Percentiles rank a stretch among this genome's conserved stretches.
Evolutionary conservation across 768 basidiomycete genomes (phyloP).

Genomic region (Piloderma croceum): DNA sequence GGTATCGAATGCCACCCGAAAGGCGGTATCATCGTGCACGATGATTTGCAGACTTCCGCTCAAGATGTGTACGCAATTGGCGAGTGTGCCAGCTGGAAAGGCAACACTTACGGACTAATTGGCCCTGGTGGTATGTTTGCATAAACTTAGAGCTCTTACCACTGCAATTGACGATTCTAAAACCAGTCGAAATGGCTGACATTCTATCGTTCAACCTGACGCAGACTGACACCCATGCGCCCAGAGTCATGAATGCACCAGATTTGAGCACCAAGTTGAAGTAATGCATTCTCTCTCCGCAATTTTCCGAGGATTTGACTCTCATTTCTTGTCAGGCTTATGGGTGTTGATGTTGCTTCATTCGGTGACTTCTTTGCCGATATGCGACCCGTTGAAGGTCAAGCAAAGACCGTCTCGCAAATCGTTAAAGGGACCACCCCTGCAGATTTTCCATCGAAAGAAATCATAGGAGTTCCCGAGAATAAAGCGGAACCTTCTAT

Average conservation of each 20-base stretch:
- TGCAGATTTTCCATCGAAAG: no score
- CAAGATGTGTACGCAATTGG: constrained; percentile 67
- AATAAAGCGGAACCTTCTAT: constrained; percentile 18
- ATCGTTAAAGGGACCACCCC: constrained; percentile 2
- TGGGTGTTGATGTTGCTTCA: constrained; percentile 60
- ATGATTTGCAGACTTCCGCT: constrained; percentile 51
- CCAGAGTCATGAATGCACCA: constrained; percentile 45
- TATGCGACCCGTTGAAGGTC: constrained; percentile 25
- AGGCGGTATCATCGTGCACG: constrained; percentile 56
- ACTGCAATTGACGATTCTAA: background rate
- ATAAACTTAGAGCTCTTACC: constrained; percentile 4
- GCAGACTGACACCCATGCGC: constrained; percentile 35
- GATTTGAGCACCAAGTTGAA: constrained; percentile 70
- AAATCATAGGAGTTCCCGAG: no score
- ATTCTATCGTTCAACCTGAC: constrained; percentile 70
- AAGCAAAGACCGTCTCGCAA: constrained; percentile 14
- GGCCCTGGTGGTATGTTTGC: constrained; percentile 51
- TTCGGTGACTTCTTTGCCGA: constrained; percentile 75
- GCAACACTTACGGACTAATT: constrained; percentile 67
- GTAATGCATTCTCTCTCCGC: constrained; percentile 19
- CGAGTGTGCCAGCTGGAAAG: constrained; percentile 67
- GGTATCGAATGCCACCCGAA: constrained; percentile 45
- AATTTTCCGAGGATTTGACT: background rate
- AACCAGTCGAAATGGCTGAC: constrained; percentile 62
- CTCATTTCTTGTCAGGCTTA: constrained; percentile 32